Evolutionary conservation across 2,329 filamentous ascomycete species (phyloP).

Genomic region (Aspergillus udagawae): DNA sequence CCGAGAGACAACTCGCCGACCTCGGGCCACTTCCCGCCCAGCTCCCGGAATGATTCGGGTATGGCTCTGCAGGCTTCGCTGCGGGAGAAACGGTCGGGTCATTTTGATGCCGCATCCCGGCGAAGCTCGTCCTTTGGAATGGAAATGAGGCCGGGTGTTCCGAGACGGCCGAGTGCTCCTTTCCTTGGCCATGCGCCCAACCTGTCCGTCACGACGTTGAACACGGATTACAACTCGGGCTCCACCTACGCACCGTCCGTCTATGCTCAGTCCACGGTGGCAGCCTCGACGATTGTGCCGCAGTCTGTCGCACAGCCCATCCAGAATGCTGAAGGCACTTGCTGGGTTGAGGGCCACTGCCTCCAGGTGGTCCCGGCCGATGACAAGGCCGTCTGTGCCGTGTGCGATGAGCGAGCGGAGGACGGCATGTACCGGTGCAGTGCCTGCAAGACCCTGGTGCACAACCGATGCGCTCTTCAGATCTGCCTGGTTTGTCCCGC

Average conservation of each 20-base stretch:
- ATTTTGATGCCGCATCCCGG: constrained; percentile 77
- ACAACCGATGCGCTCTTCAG: constrained; percentile 56
- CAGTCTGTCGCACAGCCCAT: constrained; percentile 36
- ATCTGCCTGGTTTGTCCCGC: constrained; percentile 64
- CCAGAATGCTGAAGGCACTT: constrained; percentile 39
- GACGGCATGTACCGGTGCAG: constrained; percentile 51
- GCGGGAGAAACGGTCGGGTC: constrained; percentile 88
- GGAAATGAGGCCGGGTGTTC: constrained; percentile 57
- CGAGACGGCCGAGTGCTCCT: constrained; percentile 63
- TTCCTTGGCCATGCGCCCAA: constrained; percentile 61
- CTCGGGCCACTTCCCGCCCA: constrained; percentile 73
- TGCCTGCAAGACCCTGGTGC: constrained; percentile 49
- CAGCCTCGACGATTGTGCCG: constrained; percentile 50
- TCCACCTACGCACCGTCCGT: constrained; percentile 48
- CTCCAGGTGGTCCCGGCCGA: constrained; percentile 43
- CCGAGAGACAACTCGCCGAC: constrained; percentile 65
- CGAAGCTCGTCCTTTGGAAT: constrained; percentile 91
- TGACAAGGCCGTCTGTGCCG: constrained; percentile 41
- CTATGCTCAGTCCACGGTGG: constrained; percentile 49
- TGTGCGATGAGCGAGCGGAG: constrained; percentile 56
- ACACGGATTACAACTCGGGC: constrained; percentile 35
- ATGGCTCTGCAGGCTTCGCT: constrained; percentile 82
- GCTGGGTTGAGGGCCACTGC: constrained; percentile 48
- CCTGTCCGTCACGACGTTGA: constrained; percentile 43
- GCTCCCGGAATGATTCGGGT: constrained; percentile 88